Evolutionary conservation across 768 basidiomycete genomes (phyloP).

Genomic region (Lyophyllum shimeji): DNA sequence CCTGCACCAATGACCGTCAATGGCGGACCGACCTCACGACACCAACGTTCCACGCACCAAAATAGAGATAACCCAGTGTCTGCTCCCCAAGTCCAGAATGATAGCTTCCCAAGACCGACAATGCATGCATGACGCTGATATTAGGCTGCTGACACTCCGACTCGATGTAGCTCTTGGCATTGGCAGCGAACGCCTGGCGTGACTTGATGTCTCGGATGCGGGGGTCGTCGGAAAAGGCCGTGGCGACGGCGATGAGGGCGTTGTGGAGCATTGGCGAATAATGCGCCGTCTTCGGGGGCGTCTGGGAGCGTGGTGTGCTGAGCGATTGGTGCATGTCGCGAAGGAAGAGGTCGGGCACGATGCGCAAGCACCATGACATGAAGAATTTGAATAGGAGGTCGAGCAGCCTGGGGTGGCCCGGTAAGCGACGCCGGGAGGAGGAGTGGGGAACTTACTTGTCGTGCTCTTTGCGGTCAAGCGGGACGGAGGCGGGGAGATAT

Average conservation of each 20-base stretch:
- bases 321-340: slow-evolving; percentile 47
- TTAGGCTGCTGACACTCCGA: slow-evolving; percentile 45
- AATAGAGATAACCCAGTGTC: slow-evolving; percentile 46
- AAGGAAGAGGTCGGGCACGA: slow-evolving; percentile 48
- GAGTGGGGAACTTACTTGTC: slow-evolving; percentile 33
- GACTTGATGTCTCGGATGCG: slow-evolving; percentile 40
- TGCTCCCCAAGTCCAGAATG: slow-evolving; percentile 48
- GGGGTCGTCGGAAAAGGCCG: slow-evolving; percentile 45
- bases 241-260: slow-evolving; percentile 48
- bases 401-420: slow-evolving; percentile 31
- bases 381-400: slow-evolving; percentile 49
- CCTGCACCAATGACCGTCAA: slow-evolving; percentile 30
- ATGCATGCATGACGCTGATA: slow-evolving; percentile 42
- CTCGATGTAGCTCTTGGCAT: slow-evolving; percentile 47
- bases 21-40: background rate
- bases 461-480: slow-evolving; percentile 42
- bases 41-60: slow-evolving; percentile 32
- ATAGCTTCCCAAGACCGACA: slow-evolving; percentile 43
- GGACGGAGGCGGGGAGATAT: slow-evolving; percentile 41
- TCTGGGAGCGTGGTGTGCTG: slow-evolving; percentile 32
- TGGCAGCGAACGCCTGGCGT: slow-evolving; percentile 39
- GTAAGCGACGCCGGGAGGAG: background rate
- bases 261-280: slow-evolving; percentile 79
- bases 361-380: slow-evolving; percentile 48
- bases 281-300: slow-evolving; percentile 48